phyloP scores from a whole-genome alignment of 768 basidiomycete species.

The Boletus rubescentipes region DNA sequence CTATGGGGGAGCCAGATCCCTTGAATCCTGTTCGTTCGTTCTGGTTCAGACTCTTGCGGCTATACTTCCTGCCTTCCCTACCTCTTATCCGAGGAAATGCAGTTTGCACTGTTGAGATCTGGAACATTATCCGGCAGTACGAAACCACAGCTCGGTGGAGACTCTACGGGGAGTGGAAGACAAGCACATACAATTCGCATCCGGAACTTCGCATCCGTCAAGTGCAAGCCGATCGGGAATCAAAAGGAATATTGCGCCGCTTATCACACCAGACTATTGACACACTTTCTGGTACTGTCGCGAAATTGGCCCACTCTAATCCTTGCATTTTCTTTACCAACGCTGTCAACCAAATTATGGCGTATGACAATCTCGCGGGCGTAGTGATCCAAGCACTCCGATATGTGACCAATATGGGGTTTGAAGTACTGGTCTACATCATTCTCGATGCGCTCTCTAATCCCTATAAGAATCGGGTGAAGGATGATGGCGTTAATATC shows the following conservation, averaged over 20 bases:
- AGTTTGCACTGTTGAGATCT: conserved; percentile 87
- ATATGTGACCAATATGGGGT: conserved; percentile 90
- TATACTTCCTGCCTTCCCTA: conserved; percentile 83
- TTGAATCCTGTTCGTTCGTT: conserved; percentile 65
- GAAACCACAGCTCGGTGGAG: conserved; percentile 81
- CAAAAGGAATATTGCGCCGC: conserved; percentile 86
- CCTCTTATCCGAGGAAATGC: conserved; percentile 84
- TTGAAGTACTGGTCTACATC: conserved; percentile 87
- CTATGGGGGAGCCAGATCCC: conserved; percentile 51
- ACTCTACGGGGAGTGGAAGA: conserved; percentile 95
- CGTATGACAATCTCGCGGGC: conserved; percentile 89
- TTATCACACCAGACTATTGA: conserved; percentile 84
- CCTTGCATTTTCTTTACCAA: conserved; percentile 89
- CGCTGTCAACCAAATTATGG: conserved; percentile 91
- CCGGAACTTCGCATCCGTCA: conserved; percentile 77
- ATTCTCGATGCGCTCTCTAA: conserved; percentile 87
- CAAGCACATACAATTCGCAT: conserved; percentile 65
- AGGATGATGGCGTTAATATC: conserved; percentile 89
- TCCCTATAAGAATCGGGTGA: conserved; percentile 76
- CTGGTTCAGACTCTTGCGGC: conserved; percentile 81
- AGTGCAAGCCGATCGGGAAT: conserved; percentile 83
- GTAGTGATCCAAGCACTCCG: conserved; percentile 88
- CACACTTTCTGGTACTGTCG: conserved; percentile 81
- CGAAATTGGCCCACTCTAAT: conserved; percentile 92
- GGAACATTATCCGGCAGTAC: conserved; percentile 83